Base-by-base conservation (phyloP, 225 moss, liverwort and hornwort species). In the Climacium dendroides region DNA sequence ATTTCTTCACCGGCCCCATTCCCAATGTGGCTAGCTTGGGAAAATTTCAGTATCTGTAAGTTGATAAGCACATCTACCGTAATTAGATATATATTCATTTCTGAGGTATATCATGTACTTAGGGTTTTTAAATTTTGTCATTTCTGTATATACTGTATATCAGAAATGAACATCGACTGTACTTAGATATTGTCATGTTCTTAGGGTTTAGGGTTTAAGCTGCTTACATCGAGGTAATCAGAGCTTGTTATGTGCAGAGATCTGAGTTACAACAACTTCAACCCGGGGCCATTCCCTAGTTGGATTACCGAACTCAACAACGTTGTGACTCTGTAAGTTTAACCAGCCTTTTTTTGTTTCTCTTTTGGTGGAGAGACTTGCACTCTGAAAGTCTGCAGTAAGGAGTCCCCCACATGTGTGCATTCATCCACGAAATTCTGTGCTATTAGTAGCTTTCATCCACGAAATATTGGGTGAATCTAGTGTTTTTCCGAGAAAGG, bases 191-290 rank as follows among this genome's bases (percentile, higher is more conserved):
- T 43, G 15, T 60, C 13, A 30, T 29, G 2, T 24, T 32, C 20
- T 50, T 28, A 8, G 30, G 16, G 15, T 45, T 63, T 34, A 52
- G 53, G 35, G 9, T 54, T 34, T 48, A 15, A 19, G 26, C 34
- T 43, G 48, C 22, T 53, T 64, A 30, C 20, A 26, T 47, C 19
- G 72, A 64, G 73, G 22, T 80, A 48, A 50, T 79, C 8, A 55
- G 19, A 55, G 9, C n/a, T n/a, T 59, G 19, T 9, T 84, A 45
- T 69, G 19, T 73, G 80, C 75, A 92, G 90, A 76, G 92, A 87
- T 86, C 47, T 92, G 83, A 92, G 92, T 75, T 79, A 79, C 69
- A 92, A 89, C n/a, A 83, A 89, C 15, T 91, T 91, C 65, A 70
- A 52, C n/a, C 26, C 78, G 16, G 87, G 82, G 22, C 87, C 87